Base-by-base conservation (phyloP, 1,284 basidiomycete genomes). In the Leccinum insolens region DNA sequence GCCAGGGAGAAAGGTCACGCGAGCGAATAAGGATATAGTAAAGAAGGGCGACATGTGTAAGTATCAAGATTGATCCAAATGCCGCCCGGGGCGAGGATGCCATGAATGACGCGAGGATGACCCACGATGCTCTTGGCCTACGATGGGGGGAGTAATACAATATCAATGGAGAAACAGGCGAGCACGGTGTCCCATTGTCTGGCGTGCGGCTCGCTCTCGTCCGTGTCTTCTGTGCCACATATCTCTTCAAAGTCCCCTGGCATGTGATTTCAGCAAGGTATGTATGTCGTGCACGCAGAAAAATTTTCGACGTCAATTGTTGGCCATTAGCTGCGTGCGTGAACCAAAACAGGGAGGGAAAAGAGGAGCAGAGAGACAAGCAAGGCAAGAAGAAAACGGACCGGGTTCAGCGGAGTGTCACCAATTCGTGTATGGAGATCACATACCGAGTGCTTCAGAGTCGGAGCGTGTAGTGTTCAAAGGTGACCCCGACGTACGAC, bases 41-140 rank as follows among this genome's bases (percentile, higher is more conserved):
- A 20, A 14, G 39, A 14, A 4, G 34, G 55, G 34, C 12, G 78
- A 41, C 62, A 89, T 92, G 2, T 34, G 31, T 34, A 34, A 9
- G 31, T 34, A 34, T 3, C 94, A 7, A 96, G 81, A 76, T 98
- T 98, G 73, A 97, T 92, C 95, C 95, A 97, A 8, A 95, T 86
- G 2, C 31, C 96, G 31, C 90, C 93, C 0, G 91, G 90, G 4
- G 89, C 89, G 9, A 98, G 85, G 31, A 96, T 88, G 4, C 83
- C 82, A 77, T 9, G 31, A 34, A 98, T 92, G 65, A 93, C 89
- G 41, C 91, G 87, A 15, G 98, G 84, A 75, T 96, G 98, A 71
- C 93, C 93, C n/a, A 96, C 87, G 57, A 98, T 88, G 75, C 96
- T 96, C 74, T 95, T 93, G 0, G 95, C 94, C 94, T 95, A 72